Conservation (phyloP, 2,329 filamentous ascomycete species). For the Botrytis fragariae region DNA sequence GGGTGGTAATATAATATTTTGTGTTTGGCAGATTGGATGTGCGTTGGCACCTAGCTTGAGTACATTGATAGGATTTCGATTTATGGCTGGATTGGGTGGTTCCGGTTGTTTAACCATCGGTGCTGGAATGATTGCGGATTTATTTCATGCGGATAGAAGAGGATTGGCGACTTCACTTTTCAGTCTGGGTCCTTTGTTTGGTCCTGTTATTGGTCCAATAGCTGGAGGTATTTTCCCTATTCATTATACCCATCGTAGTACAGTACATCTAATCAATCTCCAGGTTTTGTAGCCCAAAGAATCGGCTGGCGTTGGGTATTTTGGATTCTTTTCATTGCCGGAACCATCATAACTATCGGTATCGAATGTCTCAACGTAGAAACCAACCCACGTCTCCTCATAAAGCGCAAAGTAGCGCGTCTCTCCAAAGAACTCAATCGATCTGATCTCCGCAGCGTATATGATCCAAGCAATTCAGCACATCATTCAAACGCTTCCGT, state of each 20-base stretch:
- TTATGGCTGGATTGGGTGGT: constrained; percentile 58
- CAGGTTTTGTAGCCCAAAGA: constrained; percentile 38
- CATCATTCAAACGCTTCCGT: constrained; percentile 31
- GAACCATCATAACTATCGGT: constrained; percentile 39
- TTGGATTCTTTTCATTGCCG: constrained; percentile 23
- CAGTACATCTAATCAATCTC: neutral
- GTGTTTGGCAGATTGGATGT: constrained; percentile 54
- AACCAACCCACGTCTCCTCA: constrained; percentile 51
- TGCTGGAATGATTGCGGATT: constrained; percentile 30
- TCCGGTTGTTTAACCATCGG: constrained; percentile 41
- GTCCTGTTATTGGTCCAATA: constrained; percentile 38
- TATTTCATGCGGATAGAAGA: constrained; percentile 26
- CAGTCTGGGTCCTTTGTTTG: constrained; percentile 35
- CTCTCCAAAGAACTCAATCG: constrained; percentile 47
- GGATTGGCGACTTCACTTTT: constrained; percentile 28
- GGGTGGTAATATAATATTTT: constrained; percentile 47
- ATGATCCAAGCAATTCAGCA: constrained; percentile 37
- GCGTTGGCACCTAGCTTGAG: constrained; percentile 48
- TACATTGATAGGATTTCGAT: constrained; percentile 56
- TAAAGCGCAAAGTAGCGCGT: constrained; percentile 47
- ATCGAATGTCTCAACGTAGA: constrained; percentile 45
- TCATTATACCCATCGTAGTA: neutral
- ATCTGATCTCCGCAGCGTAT: constrained; percentile 46
- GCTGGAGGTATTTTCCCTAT: constrained; percentile 30
- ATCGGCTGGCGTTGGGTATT: constrained; percentile 40